A percentile compares a stretch with the other conserved stretches of the same genome.
Conservation (phyloP, 1,139 yeast genomes). For the Suhomyces taliae region DNA sequence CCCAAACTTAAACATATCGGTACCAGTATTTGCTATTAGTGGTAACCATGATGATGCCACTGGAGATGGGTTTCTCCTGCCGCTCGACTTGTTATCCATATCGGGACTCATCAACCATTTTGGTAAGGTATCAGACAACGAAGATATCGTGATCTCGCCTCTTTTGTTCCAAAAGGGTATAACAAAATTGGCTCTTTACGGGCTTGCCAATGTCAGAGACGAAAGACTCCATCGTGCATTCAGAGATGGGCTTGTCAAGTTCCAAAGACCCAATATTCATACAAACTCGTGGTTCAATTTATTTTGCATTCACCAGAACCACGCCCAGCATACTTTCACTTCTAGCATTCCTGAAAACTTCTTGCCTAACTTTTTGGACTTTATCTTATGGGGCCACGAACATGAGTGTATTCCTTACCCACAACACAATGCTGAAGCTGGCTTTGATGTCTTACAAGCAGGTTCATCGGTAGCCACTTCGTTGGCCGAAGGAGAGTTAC, state of each 20-base stretch:
- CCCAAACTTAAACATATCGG: constrained; percentile 80
- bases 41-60: constrained; percentile 98
- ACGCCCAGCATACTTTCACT: constrained; percentile 75
- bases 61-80: constrained; percentile 82
- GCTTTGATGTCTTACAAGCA: constrained; percentile 82
- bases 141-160: constrained; percentile 75
- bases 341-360: constrained; percentile 83
- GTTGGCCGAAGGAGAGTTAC: constrained; percentile 80
- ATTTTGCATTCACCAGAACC: constrained; percentile 91
- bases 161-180: constrained; percentile 76
- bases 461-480: constrained; percentile 96
- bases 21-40: constrained; percentile 92
- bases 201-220: constrained; percentile 85
- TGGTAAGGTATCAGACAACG: constrained; percentile 79
- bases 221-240: constrained; percentile 84
- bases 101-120: constrained; percentile 87
- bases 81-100: constrained; percentile 80
- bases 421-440: constrained; percentile 60
- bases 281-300: constrained; percentile 77
- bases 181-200: constrained; percentile 84
- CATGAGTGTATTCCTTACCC: constrained; percentile 89
- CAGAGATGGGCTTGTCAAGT: constrained; percentile 75
- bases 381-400: constrained; percentile 97
- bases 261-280: constrained; percentile 65
- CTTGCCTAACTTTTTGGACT: constrained; percentile 76